Conservation (phyloP, 805 yeast genomes). For the Candida schatavii region DNA sequence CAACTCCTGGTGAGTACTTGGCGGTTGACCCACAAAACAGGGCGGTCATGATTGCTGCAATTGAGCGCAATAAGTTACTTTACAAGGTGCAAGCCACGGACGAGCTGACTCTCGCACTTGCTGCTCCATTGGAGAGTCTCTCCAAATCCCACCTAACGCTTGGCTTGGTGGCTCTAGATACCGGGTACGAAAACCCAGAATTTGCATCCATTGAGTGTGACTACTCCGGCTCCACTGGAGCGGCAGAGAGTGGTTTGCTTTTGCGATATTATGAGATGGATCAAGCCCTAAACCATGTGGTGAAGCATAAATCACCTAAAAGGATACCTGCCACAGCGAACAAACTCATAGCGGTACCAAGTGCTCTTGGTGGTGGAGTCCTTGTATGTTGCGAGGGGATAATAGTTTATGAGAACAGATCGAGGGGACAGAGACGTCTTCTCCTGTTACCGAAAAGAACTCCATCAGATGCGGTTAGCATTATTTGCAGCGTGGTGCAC, state of each 20-base stretch:
- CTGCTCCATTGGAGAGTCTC: conserved; percentile 74
- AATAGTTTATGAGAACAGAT: conserved; percentile 46
- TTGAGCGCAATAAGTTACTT: conserved; percentile 72
- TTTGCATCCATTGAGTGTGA: conserved; percentile 79
- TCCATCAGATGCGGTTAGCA: conserved; percentile 43
- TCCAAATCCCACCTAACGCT: conserved; percentile 52
- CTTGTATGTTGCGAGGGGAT: conserved; percentile 58
- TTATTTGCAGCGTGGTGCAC: conserved; percentile 50
- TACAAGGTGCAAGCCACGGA: conserved; percentile 34
- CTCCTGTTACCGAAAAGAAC: conserved; percentile 39
- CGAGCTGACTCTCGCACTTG: conserved; percentile 47
- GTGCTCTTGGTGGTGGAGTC: conserved; percentile 60
- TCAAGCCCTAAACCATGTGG: conserved; percentile 76
- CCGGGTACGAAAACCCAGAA: conserved; percentile 76
- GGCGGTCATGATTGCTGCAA: conserved; percentile 65
- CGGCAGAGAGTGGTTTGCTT: conserved; percentile 23
- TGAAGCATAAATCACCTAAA: conserved; percentile 34
- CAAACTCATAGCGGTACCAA: conserved; percentile 66
- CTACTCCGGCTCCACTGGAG: too few species aligned
- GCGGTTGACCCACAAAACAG: conserved; percentile 70
- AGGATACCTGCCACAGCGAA: conserved; percentile 36
- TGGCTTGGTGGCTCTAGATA: conserved; percentile 59
- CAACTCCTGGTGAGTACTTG: conserved; percentile 72
- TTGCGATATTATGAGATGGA: conserved; percentile 76
- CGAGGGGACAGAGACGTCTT: conserved; percentile 17